These are phyloP conservation scores for Sparassis latifolia DNA, from an alignment of 1,284 basidiomycete genomes.

Conservation along the genomic window DNA sequence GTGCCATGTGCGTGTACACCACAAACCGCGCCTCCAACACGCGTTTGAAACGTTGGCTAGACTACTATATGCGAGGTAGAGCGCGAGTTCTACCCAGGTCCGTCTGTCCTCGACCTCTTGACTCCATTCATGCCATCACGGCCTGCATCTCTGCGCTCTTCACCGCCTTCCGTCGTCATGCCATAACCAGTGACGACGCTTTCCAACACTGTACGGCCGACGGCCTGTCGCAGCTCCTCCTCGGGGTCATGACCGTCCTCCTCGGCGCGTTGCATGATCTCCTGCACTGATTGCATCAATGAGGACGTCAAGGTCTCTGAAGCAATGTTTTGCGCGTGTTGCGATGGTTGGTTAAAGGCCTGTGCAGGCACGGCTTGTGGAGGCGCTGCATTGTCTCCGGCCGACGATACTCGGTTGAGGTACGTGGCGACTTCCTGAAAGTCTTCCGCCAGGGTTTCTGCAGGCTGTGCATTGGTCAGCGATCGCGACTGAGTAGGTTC, in stretches of 20 bases:
- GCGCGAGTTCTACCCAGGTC: too few relatives aligned
- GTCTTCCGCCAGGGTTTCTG: constrained; percentile 70
- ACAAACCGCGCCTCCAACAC: too few relatives aligned
- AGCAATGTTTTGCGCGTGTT: constrained; percentile 61
- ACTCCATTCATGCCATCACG: constrained; percentile 16
- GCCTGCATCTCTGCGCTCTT: constrained; percentile 11
- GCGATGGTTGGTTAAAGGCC: constrained; percentile 39
- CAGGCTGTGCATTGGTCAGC: constrained; percentile 44
- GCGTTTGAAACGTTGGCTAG: too few relatives aligned
- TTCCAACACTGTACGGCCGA: constrained; percentile 54
- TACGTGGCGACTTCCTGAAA: constrained; percentile 73
- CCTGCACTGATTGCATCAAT: constrained; percentile 59
- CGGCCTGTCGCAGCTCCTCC: constrained; percentile 48
- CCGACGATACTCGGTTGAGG: constrained; percentile 31
- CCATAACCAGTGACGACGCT: constrained; percentile 55
- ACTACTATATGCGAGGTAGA: too few relatives aligned
- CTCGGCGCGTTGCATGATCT: constrained; percentile 62
- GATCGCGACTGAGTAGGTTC: background rate
- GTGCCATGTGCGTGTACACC: too few relatives aligned
- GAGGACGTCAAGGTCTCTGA: constrained; percentile 65
- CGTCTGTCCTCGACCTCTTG: constrained; percentile 26
- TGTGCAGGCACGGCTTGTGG: constrained; percentile 10
- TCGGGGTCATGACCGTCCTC: constrained; percentile 57
- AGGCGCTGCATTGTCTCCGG: constrained; percentile 7
- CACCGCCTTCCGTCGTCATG: constrained; percentile 29